Evolutionary conservation across 139 green algal genomes (phyloP).

Genomic region (Auxenochlorella pyrenoidosa): DNA sequence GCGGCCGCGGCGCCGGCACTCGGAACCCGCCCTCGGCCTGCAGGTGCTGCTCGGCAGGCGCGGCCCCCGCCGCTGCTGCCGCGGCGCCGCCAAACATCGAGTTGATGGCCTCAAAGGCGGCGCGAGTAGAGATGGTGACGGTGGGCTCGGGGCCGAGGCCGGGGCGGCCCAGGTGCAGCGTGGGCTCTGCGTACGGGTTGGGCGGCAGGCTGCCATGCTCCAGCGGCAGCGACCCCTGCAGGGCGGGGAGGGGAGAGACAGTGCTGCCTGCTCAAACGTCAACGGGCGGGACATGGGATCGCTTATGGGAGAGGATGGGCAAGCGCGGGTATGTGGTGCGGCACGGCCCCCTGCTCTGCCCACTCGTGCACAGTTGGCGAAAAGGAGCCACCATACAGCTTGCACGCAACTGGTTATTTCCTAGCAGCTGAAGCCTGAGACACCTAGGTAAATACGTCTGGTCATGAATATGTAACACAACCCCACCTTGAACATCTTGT

Average conservation of each 20-base stretch:
- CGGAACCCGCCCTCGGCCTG: background rate
- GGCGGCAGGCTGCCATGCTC: conserved; percentile 26
- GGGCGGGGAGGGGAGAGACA: background rate
- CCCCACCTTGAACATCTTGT: conserved; percentile 66
- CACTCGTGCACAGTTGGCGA: too few species aligned
- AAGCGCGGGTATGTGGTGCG: too few species aligned
- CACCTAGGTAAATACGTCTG: too few species aligned
- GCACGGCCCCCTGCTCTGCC: too few species aligned
- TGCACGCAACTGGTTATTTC: too few species aligned
- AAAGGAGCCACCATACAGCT: too few species aligned
- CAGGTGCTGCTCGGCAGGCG: background rate
- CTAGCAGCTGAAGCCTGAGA: too few species aligned
- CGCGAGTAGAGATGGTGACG: conserved; percentile 70
- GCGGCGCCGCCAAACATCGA: conserved; percentile 60
- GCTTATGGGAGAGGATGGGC: background rate
- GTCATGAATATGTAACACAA: too few species aligned
- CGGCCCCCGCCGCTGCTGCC: background rate
- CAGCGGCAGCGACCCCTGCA: conserved; percentile 28
- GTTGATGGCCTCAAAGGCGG: conserved; percentile 73
- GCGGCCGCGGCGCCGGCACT: background rate
- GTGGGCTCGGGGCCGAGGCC: conserved; percentile 20
- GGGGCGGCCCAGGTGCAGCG: background rate
- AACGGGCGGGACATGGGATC: too few species aligned
- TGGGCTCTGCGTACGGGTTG: conserved; percentile 29
- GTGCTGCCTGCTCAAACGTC: background rate